Conservation (phyloP, 495 filamentous ascomycete genomes). For the Aspergillus kassunensis region DNA sequence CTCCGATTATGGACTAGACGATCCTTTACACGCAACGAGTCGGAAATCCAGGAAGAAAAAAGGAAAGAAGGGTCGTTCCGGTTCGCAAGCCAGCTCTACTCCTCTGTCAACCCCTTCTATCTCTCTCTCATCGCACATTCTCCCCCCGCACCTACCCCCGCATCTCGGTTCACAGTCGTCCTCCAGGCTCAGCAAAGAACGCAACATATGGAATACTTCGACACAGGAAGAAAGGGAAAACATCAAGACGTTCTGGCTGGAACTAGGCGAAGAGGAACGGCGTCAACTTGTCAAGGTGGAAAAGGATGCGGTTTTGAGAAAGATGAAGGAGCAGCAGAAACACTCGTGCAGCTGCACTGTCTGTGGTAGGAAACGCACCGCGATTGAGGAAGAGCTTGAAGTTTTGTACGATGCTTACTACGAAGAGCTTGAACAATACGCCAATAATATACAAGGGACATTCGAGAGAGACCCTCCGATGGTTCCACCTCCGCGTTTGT, state of each 20-base stretch:
- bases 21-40: constrained; percentile 6
- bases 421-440: constrained; percentile 94
- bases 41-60: constrained; percentile 50
- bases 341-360: constrained; percentile 98
- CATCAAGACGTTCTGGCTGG: constrained; percentile 98
- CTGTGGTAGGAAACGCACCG: constrained; percentile 92
- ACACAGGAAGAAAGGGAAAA: constrained; percentile 89
- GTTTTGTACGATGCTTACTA: constrained; percentile 99
- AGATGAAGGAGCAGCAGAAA: constrained; percentile 99
- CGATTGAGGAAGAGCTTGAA: constrained; percentile 97
- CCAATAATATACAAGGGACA: constrained; percentile 75
- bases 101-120: constrained; percentile 39
- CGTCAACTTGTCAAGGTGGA: constrained; percentile 95
- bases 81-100: constrained; percentile 40
- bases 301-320: constrained; percentile 94
- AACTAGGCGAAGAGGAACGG: constrained; percentile 89
- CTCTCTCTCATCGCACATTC: constrained; percentile 40
- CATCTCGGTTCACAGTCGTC: constrained; percentile 24
- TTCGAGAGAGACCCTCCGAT: constrained; percentile 57
- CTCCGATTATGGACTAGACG: constrained; percentile 14
- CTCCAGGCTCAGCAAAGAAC: constrained; percentile 55
- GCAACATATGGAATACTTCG: constrained; percentile 91
- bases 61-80: constrained; percentile 33
- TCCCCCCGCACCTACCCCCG: constrained; percentile 33
- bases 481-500: constrained; percentile 58